Base-by-base conservation (phyloP, 768 basidiomycete species). In the Sporobolomyces roseus region DNA sequence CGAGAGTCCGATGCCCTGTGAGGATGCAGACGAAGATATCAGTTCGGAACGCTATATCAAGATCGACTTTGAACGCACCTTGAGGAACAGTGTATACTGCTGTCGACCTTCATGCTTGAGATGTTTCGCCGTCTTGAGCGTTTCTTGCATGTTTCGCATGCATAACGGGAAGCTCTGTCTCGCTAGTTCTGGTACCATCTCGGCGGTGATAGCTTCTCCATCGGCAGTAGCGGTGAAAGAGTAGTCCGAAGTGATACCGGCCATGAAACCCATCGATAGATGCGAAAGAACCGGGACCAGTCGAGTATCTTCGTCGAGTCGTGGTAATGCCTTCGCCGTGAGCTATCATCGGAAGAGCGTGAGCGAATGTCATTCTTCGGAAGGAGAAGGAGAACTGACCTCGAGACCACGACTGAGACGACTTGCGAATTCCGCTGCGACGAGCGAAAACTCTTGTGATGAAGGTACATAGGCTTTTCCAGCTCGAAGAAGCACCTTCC, bases 391-490 rank as follows among this genome's bases (percentile, higher is more conserved):
- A 53, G 49, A 17, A 13, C 43, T 19, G 21, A 92, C 91, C 80
- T 92, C 87, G 46, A 99, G 82, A 23, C 87, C 87, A 66, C 82
- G 84, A 76, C 85, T 85, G 27, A 99, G 79, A 52, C 84, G 83
- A 2, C 81, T 80, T 70, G 89, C 84, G 77, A 94, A 98, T 74
- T 90, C 93, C 72, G 92, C 86, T 67, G 88, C 86, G 21, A 98
- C 84, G 63, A 98, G 86, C 75, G 88, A 91, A 21, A 73, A 72
- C 45, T 76, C 73, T 35, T 62, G 49, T 21, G 49, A 51, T 1
- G 90, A 87, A 75, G 88, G 85, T 21, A 98, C 92, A 75, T 90
- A 97, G n/a, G 93, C 93, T 82, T 86, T 87, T 1, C 93, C 94
- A 9, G 80, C 82, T 67, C 82, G 83, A 45, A 99, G 80, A 68